Evolutionary conservation across 805 yeast species (phyloP).

Genomic region (Yarrowia sp.): DNA sequence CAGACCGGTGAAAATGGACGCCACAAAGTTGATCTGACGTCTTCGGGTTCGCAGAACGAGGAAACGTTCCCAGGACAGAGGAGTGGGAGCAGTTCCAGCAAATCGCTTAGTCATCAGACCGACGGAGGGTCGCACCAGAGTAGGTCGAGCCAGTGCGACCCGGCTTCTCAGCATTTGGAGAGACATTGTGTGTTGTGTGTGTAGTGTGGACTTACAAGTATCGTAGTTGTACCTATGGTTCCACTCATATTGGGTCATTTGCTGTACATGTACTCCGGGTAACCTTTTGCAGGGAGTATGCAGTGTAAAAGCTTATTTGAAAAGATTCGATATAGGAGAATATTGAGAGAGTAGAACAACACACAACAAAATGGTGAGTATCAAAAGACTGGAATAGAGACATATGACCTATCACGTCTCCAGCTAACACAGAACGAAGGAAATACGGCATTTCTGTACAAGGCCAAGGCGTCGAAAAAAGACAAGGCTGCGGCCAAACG

Average conservation of each 20-base stretch:
- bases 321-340: neutral
- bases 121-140: slow-evolving; percentile 2
- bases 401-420: neutral
- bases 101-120: slow-evolving; percentile 21
- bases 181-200: neutral
- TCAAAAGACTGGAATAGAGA: neutral
- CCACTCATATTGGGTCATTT: slow-evolving; percentile 7
- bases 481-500: slow-evolving; percentile 20
- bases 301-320: neutral
- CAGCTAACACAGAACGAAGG: slow-evolving; percentile 6
- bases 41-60: slow-evolving; percentile 71
- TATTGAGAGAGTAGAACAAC: neutral
- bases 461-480: slow-evolving; percentile 16
- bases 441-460: neutral
- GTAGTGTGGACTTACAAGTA: no score
- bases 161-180: slow-evolving; percentile 16
- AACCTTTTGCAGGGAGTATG: neutral
- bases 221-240: neutral
- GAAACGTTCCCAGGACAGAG: slow-evolving; percentile 74
- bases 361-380: neutral
- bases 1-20: slow-evolving; percentile 66
- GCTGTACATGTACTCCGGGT: slow-evolving; percentile 15
- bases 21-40: slow-evolving; percentile 61
- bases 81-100: slow-evolving; percentile 20
- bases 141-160: slow-evolving; percentile 10